phyloP scores from a whole-genome alignment of 2,329 filamentous ascomycete species.

The Monosporascus cannonballus region DNA sequence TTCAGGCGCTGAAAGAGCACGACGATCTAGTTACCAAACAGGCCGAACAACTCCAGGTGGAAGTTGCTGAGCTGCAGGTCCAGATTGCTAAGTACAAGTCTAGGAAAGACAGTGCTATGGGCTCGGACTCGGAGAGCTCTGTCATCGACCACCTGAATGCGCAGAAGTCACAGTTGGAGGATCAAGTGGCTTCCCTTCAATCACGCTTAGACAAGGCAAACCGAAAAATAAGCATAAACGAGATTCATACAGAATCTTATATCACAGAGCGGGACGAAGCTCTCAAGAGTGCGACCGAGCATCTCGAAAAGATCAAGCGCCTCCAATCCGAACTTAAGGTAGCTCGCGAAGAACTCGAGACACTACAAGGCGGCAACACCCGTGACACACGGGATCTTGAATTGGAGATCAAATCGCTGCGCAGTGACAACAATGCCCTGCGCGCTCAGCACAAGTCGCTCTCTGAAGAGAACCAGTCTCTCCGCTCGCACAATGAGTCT shows the following conservation, averaged over 20 bases:
- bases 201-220: conserved; percentile 56
- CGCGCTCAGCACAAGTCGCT: conserved; percentile 38
- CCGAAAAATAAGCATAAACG: conserved; percentile 54
- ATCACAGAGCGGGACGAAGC: conserved; percentile 60
- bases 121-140: conserved; percentile 36
- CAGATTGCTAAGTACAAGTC: conserved; percentile 39
- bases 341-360: conserved; percentile 35
- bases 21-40: conserved; percentile 50
- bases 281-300: conserved; percentile 52
- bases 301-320: conserved; percentile 42
- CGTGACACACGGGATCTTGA: conserved; percentile 30
- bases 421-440: conserved; percentile 34
- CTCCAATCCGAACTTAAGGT: conserved; percentile 35
- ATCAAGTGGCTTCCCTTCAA: conserved; percentile 54
- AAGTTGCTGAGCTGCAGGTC: conserved; percentile 43
- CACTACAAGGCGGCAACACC: conserved; percentile 20
- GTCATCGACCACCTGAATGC: conserved; percentile 37
- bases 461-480: conserved; percentile 37
- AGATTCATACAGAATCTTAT: conserved; percentile 58
- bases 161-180: conserved; percentile 57
- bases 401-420: conserved; percentile 35
- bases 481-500: conserved; percentile 34
- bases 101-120: conserved; percentile 38
- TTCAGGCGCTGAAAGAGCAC: conserved; percentile 48
- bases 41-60: conserved; percentile 45